These are phyloP conservation scores for Boletellus sp. DNA, from an alignment of 768 basidiomycete genomes.

Conservation along the genomic window DNA sequence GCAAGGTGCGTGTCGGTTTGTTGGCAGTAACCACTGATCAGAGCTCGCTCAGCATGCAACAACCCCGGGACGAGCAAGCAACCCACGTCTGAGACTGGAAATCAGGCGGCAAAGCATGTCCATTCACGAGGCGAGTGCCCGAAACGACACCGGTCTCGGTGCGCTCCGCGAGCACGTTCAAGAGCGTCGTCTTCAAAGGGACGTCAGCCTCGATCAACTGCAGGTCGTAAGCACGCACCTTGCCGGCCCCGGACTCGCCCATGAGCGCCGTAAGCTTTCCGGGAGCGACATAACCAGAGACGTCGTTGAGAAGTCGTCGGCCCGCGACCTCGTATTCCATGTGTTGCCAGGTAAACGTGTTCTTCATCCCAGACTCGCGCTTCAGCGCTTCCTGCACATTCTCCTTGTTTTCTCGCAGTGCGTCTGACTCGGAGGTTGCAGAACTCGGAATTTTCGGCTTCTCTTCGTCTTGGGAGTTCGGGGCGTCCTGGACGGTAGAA, in stretches of 20 bases:
- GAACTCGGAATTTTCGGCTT: conserved; percentile 19
- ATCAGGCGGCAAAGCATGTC: conserved; percentile 41
- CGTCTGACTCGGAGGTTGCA: conserved; percentile 5
- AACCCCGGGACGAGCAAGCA: too few relatives aligned
- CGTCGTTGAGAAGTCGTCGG: conserved; percentile 58
- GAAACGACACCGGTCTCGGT: conserved; percentile 35
- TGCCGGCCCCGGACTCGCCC: conserved; percentile 59
- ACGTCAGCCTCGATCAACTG: neutral
- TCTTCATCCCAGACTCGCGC: conserved; percentile 34
- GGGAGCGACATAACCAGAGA: conserved; percentile 78
- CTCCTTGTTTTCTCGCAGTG: conserved; percentile 8
- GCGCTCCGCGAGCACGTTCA: conserved; percentile 45
- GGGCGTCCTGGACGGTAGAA: conserved; percentile 1
- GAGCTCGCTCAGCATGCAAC: neutral
- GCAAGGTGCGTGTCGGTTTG: conserved; percentile 81
- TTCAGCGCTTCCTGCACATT: conserved; percentile 33
- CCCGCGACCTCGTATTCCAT: conserved; percentile 64
- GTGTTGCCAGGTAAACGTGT: conserved; percentile 80
- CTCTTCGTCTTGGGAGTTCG: conserved; percentile 16
- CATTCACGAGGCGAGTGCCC: conserved; percentile 45
- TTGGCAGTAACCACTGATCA: conserved; percentile 74
- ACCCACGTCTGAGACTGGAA: conserved; percentile 54
- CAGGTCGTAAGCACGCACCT: conserved; percentile 18
- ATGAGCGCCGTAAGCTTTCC: conserved; percentile 77
- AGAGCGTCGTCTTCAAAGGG: conserved; percentile 41